Evolutionary conservation across 139 green algal genomes (phyloP).

Genomic region (Medakamo hakoo): DNA sequence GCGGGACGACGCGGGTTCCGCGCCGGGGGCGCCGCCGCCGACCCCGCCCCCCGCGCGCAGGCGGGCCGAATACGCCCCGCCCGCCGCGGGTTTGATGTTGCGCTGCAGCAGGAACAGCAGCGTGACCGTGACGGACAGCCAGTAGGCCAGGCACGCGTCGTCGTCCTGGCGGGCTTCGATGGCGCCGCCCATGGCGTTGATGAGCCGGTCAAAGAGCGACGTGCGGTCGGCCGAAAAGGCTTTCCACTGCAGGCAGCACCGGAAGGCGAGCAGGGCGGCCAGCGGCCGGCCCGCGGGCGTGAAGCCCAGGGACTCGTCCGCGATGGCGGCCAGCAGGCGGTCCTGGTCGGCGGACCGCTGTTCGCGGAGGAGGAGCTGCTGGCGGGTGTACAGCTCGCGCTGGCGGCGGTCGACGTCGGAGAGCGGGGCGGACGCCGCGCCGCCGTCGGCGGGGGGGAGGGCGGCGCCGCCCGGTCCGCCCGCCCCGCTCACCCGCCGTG

Average conservation of each 20-base stretch:
- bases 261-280: slow-evolving; percentile 78
- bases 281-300: slow-evolving; percentile 62
- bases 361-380: slow-evolving; percentile 70
- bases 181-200: slow-evolving; percentile 52
- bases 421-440: slow-evolving; percentile 10
- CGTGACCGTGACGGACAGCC: slow-evolving; percentile 88
- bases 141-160: slow-evolving; percentile 82
- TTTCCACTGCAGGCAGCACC: slow-evolving; percentile 74
- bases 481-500: too few species aligned
- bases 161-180: slow-evolving; percentile 74
- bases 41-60: background rate
- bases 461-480: too few species aligned
- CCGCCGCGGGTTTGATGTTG: slow-evolving; percentile 74
- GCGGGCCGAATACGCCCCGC: slow-evolving; percentile 21
- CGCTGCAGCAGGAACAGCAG: slow-evolving; percentile 90
- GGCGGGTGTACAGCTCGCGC: slow-evolving; percentile 63
- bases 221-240: slow-evolving; percentile 83
- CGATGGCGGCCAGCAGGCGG: slow-evolving; percentile 47
- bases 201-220: slow-evolving; percentile 90
- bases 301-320: slow-evolving; percentile 53
- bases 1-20: background rate
- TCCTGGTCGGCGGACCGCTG: slow-evolving; percentile 75
- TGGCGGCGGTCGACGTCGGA: slow-evolving; percentile 55
- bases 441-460: background rate
- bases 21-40: background rate